A percentile compares a stretch with the other conserved stretches of the same genome.
phyloP scores from a whole-genome alignment of 768 basidiomycete genomes.

The Rhodosporidiobolus odoratus region DNA sequence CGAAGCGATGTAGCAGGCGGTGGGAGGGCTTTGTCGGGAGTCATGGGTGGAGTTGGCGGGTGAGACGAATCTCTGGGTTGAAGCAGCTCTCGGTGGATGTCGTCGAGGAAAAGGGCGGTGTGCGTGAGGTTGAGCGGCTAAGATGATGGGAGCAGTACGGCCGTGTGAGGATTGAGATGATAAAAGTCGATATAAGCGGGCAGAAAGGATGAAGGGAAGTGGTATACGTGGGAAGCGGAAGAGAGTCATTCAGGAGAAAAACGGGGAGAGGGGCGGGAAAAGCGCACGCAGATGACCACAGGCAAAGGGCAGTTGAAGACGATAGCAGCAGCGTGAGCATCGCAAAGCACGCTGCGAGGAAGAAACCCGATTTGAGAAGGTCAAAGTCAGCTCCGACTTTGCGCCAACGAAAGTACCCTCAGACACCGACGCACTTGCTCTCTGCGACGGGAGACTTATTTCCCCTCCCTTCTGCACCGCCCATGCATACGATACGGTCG shows the following conservation, averaged over 20 bases:
- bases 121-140: conserved; percentile 34
- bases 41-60: conserved; percentile 36
- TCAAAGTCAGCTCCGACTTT: neutral
- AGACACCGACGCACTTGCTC: neutral
- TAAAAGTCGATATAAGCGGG: neutral
- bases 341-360: conserved; percentile 8
- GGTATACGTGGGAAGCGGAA: neutral
- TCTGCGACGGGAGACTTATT: conserved; percentile 70
- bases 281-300: conserved; percentile 44
- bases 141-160: no score
- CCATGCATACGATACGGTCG: conserved; percentile 78
- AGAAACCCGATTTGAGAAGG: neutral
- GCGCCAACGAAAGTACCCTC: no score
- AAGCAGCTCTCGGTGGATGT: conserved; percentile 58
- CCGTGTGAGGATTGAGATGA: no score
- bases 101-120: conserved; percentile 29
- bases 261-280: neutral
- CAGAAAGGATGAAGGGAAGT: no score
- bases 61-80: conserved; percentile 41
- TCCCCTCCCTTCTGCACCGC: conserved; percentile 76
- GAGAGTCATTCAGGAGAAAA: neutral
- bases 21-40: conserved; percentile 46
- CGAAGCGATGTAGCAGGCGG: conserved; percentile 48
- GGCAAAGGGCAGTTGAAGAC: conserved; percentile 66
- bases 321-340: conserved; percentile 75